Evolutionary conservation across 2,329 filamentous ascomycete species (phyloP).

Genomic region (Alternaria longipes): DNA sequence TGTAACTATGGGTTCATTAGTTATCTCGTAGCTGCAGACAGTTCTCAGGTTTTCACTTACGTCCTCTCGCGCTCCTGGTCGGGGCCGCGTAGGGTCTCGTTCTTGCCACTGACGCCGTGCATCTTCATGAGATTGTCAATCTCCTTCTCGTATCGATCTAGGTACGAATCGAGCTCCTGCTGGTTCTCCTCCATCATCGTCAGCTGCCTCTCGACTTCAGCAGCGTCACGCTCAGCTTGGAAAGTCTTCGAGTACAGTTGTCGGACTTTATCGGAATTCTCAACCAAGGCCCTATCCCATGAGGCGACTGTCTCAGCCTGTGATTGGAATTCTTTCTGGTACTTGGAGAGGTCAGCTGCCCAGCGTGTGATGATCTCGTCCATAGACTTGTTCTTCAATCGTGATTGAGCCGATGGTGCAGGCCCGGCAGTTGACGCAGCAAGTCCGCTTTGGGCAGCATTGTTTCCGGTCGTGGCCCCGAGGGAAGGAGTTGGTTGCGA

Average conservation of each 20-base stretch:
- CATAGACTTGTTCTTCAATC: slow-evolving; percentile 98
- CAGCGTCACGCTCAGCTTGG: slow-evolving; percentile 90
- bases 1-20: slow-evolving; percentile 64
- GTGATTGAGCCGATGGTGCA: slow-evolving; percentile 79
- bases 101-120: slow-evolving; percentile 69
- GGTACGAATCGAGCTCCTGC: slow-evolving; percentile 84
- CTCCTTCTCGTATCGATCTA: slow-evolving; percentile 90
- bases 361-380: slow-evolving; percentile 97
- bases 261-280: slow-evolving; percentile 94
- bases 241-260: slow-evolving; percentile 91
- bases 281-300: slow-evolving; percentile 92
- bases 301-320: slow-evolving; percentile 86
- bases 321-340: slow-evolving; percentile 94
- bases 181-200: slow-evolving; percentile 91
- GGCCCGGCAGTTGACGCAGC: slow-evolving; percentile 82
- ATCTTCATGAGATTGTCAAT: slow-evolving; percentile 93
- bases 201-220: slow-evolving; percentile 93
- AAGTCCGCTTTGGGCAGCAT: slow-evolving; percentile 55
- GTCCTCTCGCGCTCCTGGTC: slow-evolving; percentile 96
- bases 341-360: slow-evolving; percentile 93
- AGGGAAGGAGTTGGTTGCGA: slow-evolving; percentile 30
- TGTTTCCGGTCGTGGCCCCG: slow-evolving; percentile 29
- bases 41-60: slow-evolving; percentile 57
- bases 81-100: slow-evolving; percentile 81
- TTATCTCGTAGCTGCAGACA: not conserved